Evolutionary conservation across 768 basidiomycete species (phyloP).

Genomic region (Neoboletus subvelutipes): DNA sequence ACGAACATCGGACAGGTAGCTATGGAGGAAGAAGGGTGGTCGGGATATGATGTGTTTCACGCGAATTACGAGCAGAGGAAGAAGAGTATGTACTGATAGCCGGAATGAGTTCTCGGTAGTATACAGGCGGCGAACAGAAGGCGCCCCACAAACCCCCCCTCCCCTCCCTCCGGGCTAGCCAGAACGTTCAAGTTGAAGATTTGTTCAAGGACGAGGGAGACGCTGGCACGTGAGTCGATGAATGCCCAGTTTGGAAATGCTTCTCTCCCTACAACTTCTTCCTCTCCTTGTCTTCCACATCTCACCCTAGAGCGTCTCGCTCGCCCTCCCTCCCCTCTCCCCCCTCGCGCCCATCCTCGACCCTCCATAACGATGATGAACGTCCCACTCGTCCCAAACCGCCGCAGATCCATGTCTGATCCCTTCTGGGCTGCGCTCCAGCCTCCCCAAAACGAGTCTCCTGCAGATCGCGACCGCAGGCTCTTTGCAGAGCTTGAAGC

Average conservation of each 20-base stretch:
- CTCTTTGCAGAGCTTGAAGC: conserved; percentile 69
- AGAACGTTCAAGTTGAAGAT: too few relatives aligned
- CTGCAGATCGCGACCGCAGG: conserved; percentile 61
- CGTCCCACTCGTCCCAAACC: conserved; percentile 36
- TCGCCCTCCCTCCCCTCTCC: conserved; percentile 3
- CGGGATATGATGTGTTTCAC: not conserved
- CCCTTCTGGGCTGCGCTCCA: conserved; percentile 66
- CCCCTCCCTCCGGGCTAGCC: too few relatives aligned
- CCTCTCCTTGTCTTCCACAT: conserved; percentile 15
- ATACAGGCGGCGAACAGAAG: not conserved
- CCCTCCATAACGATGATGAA: conserved; percentile 19
- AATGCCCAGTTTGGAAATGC: conserved; percentile 26
- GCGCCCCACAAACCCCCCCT: too few relatives aligned
- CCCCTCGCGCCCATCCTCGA: not conserved
- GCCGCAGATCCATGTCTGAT: conserved; percentile 55
- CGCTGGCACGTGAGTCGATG: conserved; percentile 15
- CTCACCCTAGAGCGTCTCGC: conserved; percentile 22
- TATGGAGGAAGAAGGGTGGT: not conserved
- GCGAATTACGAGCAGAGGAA: not conserved
- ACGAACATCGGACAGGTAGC: not conserved
- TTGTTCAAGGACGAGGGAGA: too few relatives aligned
- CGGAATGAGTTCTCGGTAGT: not conserved
- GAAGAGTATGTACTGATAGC: not conserved
- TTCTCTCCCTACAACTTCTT: conserved; percentile 28
- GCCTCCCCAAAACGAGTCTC: conserved; percentile 73